Base-by-base conservation (phyloP, 306 rosid genomes). In the Medicago ruthenica region DNA sequence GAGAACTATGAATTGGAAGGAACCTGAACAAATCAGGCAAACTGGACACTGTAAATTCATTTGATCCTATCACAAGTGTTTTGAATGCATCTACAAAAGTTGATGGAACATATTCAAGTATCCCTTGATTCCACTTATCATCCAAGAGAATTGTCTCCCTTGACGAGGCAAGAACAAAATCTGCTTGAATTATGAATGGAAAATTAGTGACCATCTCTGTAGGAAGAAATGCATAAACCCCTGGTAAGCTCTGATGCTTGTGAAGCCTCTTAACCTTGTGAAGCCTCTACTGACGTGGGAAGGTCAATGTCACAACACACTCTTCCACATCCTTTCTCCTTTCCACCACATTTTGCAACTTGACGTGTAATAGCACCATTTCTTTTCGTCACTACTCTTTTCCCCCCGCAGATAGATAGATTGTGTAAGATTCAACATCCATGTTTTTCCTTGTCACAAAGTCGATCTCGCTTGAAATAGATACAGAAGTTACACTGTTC, bases 371-470 rank as follows among this genome's bases (percentile, higher is more conserved):
- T 45, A 45, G 51, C 51, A 4, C 16, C 16, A 45, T 4, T 4
- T 2, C 16, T 45, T 1, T 45, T 45, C 51, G 16, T 13, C 51
- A 13, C 1, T 1, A 5, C 11, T 16, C 0, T 51, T 51, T 51
- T 51, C n/a, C 20, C 58, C 58, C 58, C 58, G 22, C 58, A 51
- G 58, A 51, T 51, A 51, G 11, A 51, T 51, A 22, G 21, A 51
- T 51, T 51, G 58, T 51, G 58, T 50, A 50, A 6, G 57, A 50
- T 18, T 50, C 20, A 7, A 4, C 58, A 16, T 51, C 7, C 21
- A 51, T 7, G 58, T 51, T 16, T 51, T 16, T 51, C 21, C 3
- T 8, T 0, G 22, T 51, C 58, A 6, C 58, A 51, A 51, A n/a
- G 20, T 51, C 2, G 7, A 51, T 3, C 21, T 51, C 58, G 1